These are phyloP conservation scores for Epipyxis sp. DNA, from an alignment of 108 stramenopile genomes.

Conservation along the genomic window DNA sequence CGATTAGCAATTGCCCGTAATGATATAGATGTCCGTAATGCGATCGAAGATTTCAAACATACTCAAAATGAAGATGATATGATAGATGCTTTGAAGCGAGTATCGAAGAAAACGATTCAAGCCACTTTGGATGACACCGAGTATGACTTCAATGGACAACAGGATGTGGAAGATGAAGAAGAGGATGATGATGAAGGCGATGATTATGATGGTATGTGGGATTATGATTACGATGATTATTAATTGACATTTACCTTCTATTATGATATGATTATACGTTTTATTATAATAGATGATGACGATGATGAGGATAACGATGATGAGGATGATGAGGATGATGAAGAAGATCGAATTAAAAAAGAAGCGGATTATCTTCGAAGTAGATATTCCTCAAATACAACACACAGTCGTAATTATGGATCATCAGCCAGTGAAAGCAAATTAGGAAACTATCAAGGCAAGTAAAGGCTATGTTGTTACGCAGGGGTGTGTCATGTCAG, in stretches of 20 bases:
- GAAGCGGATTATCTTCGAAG: too few relatives aligned
- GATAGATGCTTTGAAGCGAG: not conserved
- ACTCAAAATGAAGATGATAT: not conserved
- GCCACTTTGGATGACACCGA: not conserved
- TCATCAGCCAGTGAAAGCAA: too few relatives aligned
- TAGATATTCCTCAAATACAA: too few relatives aligned
- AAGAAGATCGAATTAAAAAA: not conserved
- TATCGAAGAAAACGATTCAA: not conserved
- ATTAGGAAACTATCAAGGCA: too few relatives aligned
- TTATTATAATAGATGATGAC: not conserved
- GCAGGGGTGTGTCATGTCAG: too few relatives aligned
- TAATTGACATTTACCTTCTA: too few relatives aligned
- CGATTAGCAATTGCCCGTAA: constrained; percentile 24
- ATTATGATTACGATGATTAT: not conserved
- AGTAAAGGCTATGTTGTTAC: too few relatives aligned
- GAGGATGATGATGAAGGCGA: constrained; percentile 30
- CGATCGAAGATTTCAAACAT: constrained; percentile 10
- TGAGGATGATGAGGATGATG: constrained; percentile 1
- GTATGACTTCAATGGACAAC: not conserved
- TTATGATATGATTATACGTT: too few relatives aligned
- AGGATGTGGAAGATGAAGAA: constrained; percentile 24
- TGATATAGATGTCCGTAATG: constrained; percentile 7
- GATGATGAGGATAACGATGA: not conserved
- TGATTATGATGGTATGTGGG: constrained; percentile 6
- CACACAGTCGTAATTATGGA: too few relatives aligned